phyloP scores from a whole-genome alignment of 2,329 filamentous ascomycete species.

The Phialophora expanda region DNA sequence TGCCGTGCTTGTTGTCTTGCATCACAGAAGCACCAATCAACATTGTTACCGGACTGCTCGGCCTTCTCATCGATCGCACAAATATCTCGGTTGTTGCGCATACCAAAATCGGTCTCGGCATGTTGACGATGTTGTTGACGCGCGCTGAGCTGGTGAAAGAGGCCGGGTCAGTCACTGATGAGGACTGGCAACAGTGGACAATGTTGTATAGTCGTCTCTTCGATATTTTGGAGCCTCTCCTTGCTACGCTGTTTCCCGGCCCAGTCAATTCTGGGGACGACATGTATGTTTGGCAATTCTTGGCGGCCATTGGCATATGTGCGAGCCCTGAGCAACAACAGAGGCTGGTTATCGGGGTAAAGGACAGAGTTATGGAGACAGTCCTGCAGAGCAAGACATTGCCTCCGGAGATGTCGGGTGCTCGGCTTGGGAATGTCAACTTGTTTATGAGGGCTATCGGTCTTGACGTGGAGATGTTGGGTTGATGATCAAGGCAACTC shows the following conservation, averaged over 20 bases:
- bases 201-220: slow-evolving; percentile 85
- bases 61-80: slow-evolving; percentile 78
- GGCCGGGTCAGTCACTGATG: slow-evolving; percentile 69
- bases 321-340: slow-evolving; percentile 95
- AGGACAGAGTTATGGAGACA: slow-evolving; percentile 96
- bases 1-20: slow-evolving; percentile 87
- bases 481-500: slow-evolving; percentile 44
- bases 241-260: slow-evolving; percentile 86
- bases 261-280: slow-evolving; percentile 90
- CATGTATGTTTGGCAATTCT: slow-evolving; percentile 96
- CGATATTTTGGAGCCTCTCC: slow-evolving; percentile 79
- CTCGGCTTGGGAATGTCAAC: slow-evolving; percentile 89
- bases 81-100: slow-evolving; percentile 84
- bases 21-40: slow-evolving; percentile 88
- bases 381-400: slow-evolving; percentile 87
- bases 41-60: slow-evolving; percentile 88
- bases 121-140: slow-evolving; percentile 92
- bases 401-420: slow-evolving; percentile 80
- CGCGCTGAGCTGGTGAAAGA: slow-evolving; percentile 93
- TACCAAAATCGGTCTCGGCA: slow-evolving; percentile 84
- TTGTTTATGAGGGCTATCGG: slow-evolving; percentile 98
- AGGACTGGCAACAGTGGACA: slow-evolving; percentile 82
- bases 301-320: slow-evolving; percentile 92
- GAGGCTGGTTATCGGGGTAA: slow-evolving; percentile 89
- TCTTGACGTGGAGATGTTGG: slow-evolving; percentile 85